These are phyloP conservation scores for Cardiospermum halicacabum DNA, from an alignment of 345 rosid genomes.

Conservation along the genomic window DNA sequence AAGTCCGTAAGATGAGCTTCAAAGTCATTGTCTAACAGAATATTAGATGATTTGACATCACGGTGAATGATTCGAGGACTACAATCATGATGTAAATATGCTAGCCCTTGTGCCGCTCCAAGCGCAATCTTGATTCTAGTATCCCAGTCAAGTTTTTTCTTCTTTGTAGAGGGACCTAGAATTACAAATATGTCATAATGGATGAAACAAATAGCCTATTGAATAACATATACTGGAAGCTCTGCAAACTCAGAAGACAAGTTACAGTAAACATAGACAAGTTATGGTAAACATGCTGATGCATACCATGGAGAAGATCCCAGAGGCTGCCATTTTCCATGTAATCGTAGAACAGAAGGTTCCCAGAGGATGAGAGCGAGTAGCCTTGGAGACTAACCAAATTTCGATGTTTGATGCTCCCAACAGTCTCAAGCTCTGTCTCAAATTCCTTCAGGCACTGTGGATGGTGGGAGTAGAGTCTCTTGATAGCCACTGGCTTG, in stretches of 20 bases:
- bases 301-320: constrained; percentile 90
- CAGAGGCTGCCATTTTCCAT: constrained; percentile 99
- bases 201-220: not conserved
- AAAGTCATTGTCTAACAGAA: constrained; percentile 76
- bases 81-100: constrained; percentile 95
- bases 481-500: constrained; percentile 92
- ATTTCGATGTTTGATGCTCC: constrained; percentile 91
- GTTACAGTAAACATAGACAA: not conserved
- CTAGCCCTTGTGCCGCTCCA: constrained; percentile 90
- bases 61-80: constrained; percentile 92
- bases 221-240: not conserved
- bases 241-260: not conserved
- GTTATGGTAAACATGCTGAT: not conserved
- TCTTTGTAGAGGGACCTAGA: constrained; percentile 73
- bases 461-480: constrained; percentile 78
- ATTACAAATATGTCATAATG: not conserved
- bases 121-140: constrained; percentile 76
- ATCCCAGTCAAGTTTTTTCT: constrained; percentile 82
- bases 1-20: constrained; percentile 97
- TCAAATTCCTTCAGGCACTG: constrained; percentile 83
- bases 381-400: constrained; percentile 90
- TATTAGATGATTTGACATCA: constrained; percentile 90
- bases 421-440: constrained; percentile 84
- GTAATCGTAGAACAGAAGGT: constrained; percentile 92
- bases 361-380: constrained; percentile 71